A percentile compares a stretch with the other conserved stretches of the same genome.
Evolutionary conservation across 306 rosid species (phyloP).

Genomic region (Glycyrrhiza uralensis): DNA sequence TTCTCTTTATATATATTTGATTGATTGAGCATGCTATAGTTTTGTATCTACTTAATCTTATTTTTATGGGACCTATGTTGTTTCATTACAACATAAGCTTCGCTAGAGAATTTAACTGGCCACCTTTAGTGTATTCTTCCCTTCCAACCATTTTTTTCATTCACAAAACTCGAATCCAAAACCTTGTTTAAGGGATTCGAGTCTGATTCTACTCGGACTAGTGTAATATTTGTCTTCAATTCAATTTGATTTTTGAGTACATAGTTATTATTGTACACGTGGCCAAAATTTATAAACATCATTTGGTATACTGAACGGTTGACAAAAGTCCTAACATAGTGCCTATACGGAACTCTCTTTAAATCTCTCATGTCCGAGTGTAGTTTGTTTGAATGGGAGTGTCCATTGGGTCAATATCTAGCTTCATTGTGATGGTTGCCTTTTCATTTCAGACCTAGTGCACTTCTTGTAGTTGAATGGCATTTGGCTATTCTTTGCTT

Average conservation of each 20-base stretch:
- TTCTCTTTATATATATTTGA: no score
- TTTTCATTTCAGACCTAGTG: constrained; percentile 24
- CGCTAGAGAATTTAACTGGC: no score
- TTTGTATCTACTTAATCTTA: no score
- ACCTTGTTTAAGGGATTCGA: no score
- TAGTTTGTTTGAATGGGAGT: constrained; percentile 29
- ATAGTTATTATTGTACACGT: constrained; percentile 24
- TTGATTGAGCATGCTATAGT: no score
- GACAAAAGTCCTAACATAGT: constrained; percentile 32
- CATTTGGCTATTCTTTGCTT: constrained; percentile 52
- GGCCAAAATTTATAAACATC: constrained; percentile 12
- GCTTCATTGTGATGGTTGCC: constrained; percentile 31
- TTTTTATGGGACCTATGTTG: no score
- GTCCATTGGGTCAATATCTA: constrained; percentile 19
- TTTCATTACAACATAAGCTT: no score
- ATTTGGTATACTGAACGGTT: constrained; percentile 31
- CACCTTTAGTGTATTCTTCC: no score
- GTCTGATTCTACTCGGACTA: no score
- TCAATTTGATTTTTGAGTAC: neutral
- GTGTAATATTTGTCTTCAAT: no score
- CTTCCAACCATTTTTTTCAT: no score
- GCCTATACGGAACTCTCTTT: neutral
- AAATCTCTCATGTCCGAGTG: constrained; percentile 30
- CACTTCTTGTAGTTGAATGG: constrained; percentile 28
- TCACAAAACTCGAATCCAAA: no score